These are phyloP conservation scores for Hypoxylon cercidicola DNA, from an alignment of 495 filamentous ascomycete species.

Conservation along the genomic window DNA sequence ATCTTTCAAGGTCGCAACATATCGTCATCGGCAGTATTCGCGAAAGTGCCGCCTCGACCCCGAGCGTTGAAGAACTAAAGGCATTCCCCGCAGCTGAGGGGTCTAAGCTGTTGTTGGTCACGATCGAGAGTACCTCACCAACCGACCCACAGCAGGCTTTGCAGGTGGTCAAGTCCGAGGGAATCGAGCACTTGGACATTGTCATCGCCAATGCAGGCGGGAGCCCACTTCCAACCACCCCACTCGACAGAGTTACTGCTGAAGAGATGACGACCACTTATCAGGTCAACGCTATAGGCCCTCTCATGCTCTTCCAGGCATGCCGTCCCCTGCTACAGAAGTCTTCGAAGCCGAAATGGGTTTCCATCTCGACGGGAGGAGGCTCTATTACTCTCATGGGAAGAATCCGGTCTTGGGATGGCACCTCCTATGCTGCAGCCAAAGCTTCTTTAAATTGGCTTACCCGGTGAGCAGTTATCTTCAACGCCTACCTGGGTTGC, in stretches of 20 bases:
- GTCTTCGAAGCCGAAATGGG: slow-evolving; percentile 47
- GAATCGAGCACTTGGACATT: slow-evolving; percentile 56
- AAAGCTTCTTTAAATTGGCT: slow-evolving; percentile 6
- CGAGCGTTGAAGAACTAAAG: slow-evolving; percentile 29
- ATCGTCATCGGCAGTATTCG: slow-evolving; percentile 45
- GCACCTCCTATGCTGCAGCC: slow-evolving; percentile 28
- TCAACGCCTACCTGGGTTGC: neutral
- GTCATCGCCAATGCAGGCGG: slow-evolving; percentile 61
- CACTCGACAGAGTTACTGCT: slow-evolving; percentile 37
- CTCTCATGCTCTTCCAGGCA: slow-evolving; percentile 58
- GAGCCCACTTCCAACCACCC: slow-evolving; percentile 27
- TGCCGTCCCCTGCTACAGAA: slow-evolving; percentile 48
- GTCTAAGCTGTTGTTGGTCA: slow-evolving; percentile 52
- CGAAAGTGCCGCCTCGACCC: slow-evolving; percentile 17
- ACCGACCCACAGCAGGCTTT: slow-evolving; percentile 47
- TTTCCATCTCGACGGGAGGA: slow-evolving; percentile 48
- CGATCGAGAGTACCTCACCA: slow-evolving; percentile 50
- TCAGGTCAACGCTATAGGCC: slow-evolving; percentile 53
- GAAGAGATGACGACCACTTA: slow-evolving; percentile 48
- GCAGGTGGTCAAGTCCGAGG: slow-evolving; percentile 36
- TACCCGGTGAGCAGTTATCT: slow-evolving; percentile 2
- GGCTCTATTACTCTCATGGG: slow-evolving; percentile 46
- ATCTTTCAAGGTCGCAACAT: slow-evolving; percentile 42
- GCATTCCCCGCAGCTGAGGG: slow-evolving; percentile 45
- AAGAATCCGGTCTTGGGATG: slow-evolving; percentile 26